Conservation (phyloP, 1,284 basidiomycete genomes). For the Irpex sp. region DNA sequence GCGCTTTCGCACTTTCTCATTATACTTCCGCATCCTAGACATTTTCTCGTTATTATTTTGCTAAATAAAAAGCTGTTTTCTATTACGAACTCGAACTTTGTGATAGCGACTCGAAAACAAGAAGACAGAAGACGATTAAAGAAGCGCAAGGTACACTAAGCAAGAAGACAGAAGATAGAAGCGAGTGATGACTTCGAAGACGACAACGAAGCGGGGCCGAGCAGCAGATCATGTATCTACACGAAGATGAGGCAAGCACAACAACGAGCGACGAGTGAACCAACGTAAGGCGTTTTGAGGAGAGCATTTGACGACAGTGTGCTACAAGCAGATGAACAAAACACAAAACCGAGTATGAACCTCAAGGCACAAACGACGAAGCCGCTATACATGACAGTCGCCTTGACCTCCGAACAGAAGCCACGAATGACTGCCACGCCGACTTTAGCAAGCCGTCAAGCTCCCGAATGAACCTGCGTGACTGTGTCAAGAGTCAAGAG, state of each 20-base stretch:
- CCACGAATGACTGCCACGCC: neutral
- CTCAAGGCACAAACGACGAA: too few species aligned
- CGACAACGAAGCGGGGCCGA: neutral
- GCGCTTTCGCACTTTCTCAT: neutral
- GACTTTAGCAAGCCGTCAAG: neutral
- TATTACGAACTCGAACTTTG: neutral
- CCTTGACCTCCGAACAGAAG: neutral
- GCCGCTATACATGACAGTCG: too few species aligned
- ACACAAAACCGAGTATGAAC: too few species aligned
- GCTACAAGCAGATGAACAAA: too few species aligned
- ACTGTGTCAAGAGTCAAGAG: constrained; percentile 4
- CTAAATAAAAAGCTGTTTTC: neutral
- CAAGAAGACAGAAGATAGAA: neutral
- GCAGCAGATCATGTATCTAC: too few species aligned
- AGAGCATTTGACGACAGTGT: too few species aligned
- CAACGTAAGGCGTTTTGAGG: too few species aligned
- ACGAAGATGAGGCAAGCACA: too few species aligned
- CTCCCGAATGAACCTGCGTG: constrained; percentile 1
- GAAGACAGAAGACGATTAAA: neutral
- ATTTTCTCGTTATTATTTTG: neutral
- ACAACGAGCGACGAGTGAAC: too few species aligned
- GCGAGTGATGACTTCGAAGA: neutral
- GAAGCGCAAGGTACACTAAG: neutral
- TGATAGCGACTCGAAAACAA: neutral
- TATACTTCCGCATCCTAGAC: neutral